A percentile compares a stretch with the other conserved stretches of the same genome.
Evolutionary conservation across 352 stramenopile genomes (phyloP).

Genomic region (Pythium sukuiense): DNA sequence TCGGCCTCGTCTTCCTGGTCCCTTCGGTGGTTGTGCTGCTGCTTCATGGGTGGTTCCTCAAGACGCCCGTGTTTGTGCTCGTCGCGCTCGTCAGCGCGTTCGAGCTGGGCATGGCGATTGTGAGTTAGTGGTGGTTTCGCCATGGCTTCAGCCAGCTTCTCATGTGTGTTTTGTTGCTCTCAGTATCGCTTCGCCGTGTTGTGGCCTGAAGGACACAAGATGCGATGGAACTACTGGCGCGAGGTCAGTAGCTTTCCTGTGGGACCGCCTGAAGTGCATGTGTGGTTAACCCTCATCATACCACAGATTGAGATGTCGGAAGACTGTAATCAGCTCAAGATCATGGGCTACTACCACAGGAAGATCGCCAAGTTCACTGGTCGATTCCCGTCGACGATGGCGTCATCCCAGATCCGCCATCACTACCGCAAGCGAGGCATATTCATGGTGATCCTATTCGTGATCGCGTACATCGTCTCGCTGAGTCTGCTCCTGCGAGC

Average conservation of each 20-base stretch:
- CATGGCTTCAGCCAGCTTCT: background rate
- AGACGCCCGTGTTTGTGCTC: constrained; percentile 65
- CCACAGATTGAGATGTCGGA: constrained; percentile 69
- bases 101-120: constrained; percentile 50
- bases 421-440: constrained; percentile 54
- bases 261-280: background rate
- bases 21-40: constrained; percentile 50
- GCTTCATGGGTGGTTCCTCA: constrained; percentile 53
- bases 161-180: background rate
- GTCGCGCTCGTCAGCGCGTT: constrained; percentile 50
- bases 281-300: background rate
- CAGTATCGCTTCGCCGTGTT: constrained; percentile 72
- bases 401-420: constrained; percentile 41
- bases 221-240: constrained; percentile 72
- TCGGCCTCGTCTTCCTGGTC: constrained; percentile 53
- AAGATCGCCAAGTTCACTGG: constrained; percentile 78
- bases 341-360: constrained; percentile 82
- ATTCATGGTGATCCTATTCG: constrained; percentile 50
- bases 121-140: constrained; percentile 21
- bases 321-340: constrained; percentile 75
- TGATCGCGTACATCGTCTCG: constrained; percentile 36
- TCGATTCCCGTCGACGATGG: constrained; percentile 50
- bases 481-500: constrained; percentile 43
- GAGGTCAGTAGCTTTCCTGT: constrained; percentile 36
- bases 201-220: constrained; percentile 67